phyloP scores from a whole-genome alignment of 108 stramenopile species.

The Fistulifera solaris region DNA sequence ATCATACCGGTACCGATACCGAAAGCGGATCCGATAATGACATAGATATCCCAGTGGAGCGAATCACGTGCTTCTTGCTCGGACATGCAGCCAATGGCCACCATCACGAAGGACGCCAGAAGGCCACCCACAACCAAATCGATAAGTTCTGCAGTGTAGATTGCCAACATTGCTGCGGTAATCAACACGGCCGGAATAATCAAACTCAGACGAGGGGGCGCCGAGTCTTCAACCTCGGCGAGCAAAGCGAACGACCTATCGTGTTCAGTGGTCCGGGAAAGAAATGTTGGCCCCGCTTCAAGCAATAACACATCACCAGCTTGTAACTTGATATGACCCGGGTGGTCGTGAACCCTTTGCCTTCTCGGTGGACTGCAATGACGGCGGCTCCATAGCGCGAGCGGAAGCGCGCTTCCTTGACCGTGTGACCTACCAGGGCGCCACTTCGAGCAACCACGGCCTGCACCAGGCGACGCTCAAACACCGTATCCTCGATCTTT shows the following conservation, averaged over 20 bases:
- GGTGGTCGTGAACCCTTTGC: too few species aligned
- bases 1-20: constrained; percentile 72
- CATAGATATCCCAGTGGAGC: too few species aligned
- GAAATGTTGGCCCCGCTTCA: constrained; percentile 73
- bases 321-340: too few species aligned
- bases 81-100: constrained; percentile 53
- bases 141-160: constrained; percentile 34
- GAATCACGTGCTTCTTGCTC: constrained; percentile 80
- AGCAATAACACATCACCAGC: too few species aligned
- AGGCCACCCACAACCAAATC: constrained; percentile 53
- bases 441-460: constrained; percentile 66
- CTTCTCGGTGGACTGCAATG: constrained; percentile 84
- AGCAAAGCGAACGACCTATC: constrained; percentile 66
- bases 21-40: constrained; percentile 68
- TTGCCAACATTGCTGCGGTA: constrained; percentile 35
- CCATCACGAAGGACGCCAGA: constrained; percentile 53
- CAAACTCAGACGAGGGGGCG: constrained; percentile 42
- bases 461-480: constrained; percentile 69
- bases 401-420: constrained; percentile 60
- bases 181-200: constrained; percentile 59
- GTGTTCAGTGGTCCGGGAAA: constrained; percentile 39
- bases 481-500: constrained; percentile 60
- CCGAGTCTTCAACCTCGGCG: constrained; percentile 67
- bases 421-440: constrained; percentile 69
- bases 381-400: too few species aligned